Base-by-base conservation (phyloP, 2,329 filamentous ascomycete species). In the Pyrenochaeta sp. region DNA sequence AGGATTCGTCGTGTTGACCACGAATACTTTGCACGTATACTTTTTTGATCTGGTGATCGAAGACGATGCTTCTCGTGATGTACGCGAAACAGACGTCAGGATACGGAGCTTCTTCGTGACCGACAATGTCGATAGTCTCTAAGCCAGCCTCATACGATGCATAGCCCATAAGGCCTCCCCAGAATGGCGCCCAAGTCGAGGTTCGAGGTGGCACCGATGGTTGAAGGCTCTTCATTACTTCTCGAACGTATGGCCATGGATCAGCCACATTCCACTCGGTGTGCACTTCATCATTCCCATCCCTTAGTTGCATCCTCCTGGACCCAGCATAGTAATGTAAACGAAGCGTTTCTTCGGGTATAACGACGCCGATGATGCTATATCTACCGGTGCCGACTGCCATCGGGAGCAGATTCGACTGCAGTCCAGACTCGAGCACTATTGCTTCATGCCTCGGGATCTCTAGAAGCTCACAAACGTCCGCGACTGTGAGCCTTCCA, bases 101-200 rank as follows among this genome's bases (percentile, higher is more conserved):
- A 10, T 66, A 65, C 1, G 57, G 37, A 2, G 66, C 58, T 34
- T 65, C 85, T 80, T 37, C 76, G 67, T 54, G 63, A 32, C 78
- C 66, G 1, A 77, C 63, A 24, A 90, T 80, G 49, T 80, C 77
- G 52, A 88, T 88, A 19, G 83, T 87, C 63, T 83, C 81, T 1
- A 96, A 80, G 0, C 92, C 91, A 72, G 93, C 87, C 75, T 97
- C 93, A 59, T 97, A 96, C 0, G 91, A 92, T 50, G 92, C 85
- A 69, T 90, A 96, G 0, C 93, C 93, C 78, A 96, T 87, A 58
- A 96, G 88, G 0, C 93, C 93, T 50, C 92, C 93, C 77, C 91
- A 87, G 72, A 96, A 97, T 0, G 91, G 85, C 0, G 79, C 78
- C 36, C 71, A 74, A 8, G 70, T 76, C 6, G 63, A 50, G 13